Base-by-base conservation (phyloP, 192 early-diverging fungal genomes). In the Mortierella antarctica region DNA sequence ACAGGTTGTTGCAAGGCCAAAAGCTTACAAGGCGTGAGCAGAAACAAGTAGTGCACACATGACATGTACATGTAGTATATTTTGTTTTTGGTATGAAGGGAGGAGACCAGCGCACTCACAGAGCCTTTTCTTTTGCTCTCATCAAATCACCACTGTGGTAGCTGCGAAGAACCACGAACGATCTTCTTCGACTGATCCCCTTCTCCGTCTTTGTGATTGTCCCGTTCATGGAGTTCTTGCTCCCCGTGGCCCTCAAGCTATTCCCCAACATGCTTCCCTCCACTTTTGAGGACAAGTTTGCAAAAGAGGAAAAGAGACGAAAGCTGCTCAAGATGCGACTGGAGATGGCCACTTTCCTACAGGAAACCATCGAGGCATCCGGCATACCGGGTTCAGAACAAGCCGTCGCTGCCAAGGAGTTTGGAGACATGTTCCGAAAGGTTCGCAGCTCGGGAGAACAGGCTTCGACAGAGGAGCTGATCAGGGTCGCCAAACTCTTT, bases 191-290 rank as follows among this genome's bases (percentile, higher is more conserved):
- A n/a, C 82, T 99, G 61, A 89, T 98, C 54, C 97, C 97, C 40
- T 97, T 99, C 73, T 85, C 94, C 7, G 88, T 98, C 73, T 96
- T 99, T 73, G 65, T 99, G 31, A 86, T 95, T 51, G 93, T 99
- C 42, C 97, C 97, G 45, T 99, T 99, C 83, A 91, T 95, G 77
- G 97, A 99, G 85, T 87, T 99, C 15, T 86, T 96, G 56, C 84
- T 99, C 44, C 97, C 97, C 9, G 88, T 99, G 44, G 89, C 95
- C 9, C 83, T 99, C 54, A 93, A 94, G 82, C 83, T 98, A 46
- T 98, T 97, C 90, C 97, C 96, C 31, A 93, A 95, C 82, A 97
- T 97, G 96, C 76, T 97, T 53, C 96, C 97, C 11, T 92, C 91
- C 64, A 97, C 97, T 92, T 99, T 96, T 86, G 96, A 97, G 82